Evolutionary conservation across 768 basidiomycete species (phyloP), one percentile per base, ranked within the genome.

Genomic region (Mycena polygramma): DNA sequence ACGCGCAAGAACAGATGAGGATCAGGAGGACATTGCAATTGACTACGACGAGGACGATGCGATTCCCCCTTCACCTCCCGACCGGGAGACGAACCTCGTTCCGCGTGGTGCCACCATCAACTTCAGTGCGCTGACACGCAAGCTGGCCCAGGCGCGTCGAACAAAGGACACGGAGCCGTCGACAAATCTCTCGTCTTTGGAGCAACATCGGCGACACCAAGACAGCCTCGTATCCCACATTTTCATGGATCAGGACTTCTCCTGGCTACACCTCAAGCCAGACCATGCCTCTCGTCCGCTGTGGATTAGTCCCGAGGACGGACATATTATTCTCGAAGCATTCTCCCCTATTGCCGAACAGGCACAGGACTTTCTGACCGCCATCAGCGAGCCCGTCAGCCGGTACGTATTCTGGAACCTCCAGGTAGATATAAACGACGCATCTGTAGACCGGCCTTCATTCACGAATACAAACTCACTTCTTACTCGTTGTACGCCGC

Each of bases 381-480:
- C 98, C 46, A 99, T 99, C 58, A 95, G 95, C 76, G 98, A 99
- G 82, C 98, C 98, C 75, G 96, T 99, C 77, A 98, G 96, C 87
- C 92, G 96, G 96, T 97, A 81, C 81, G 94, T 85, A 76, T 64
- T 54, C 60, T 68, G 20, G 45, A 46, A 60, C 37, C 66, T 62
- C 51, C 66, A 69, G 35, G 82, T 84, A 82, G 77, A 69, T 81
- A 79, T 70, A 69, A 52, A 74, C 71, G 64, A 63, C 74, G 75
- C 63, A 70, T 74, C 73, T 72, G 43, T 77, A 97, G 97, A 86
- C 98, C 98, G 61, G 92, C 95, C 57, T 96, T 97, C 83, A 97
- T 99, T 72, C 97, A 99, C 83, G 98, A 99, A 85, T 99, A 99
- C 87, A 96, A 97, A 83, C 90, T 99, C 78, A 99, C 97, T 66